phyloP scores from a whole-genome alignment of 371 early-diverging fungal species.

The Mucor mucedo region DNA sequence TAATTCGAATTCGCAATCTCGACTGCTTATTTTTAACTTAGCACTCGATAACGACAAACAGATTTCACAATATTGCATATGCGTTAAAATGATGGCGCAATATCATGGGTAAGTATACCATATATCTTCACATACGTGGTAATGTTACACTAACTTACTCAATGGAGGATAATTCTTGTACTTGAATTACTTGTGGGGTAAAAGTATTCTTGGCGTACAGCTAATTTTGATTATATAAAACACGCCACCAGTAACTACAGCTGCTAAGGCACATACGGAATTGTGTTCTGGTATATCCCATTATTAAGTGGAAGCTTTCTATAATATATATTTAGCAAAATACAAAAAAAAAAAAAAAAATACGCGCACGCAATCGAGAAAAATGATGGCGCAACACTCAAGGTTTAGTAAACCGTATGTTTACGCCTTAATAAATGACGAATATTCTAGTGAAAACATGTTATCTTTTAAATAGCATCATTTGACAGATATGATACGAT shows the following conservation, averaged over 20 bases:
- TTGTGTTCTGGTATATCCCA: no score
- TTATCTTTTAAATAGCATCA: neutral
- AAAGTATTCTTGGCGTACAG: no score
- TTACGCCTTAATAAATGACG: no score
- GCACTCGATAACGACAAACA: neutral
- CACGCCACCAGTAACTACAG: no score
- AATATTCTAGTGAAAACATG: no score
- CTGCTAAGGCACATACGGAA: no score
- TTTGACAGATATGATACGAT: constrained; percentile 9
- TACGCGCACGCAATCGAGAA: constrained; percentile 3
- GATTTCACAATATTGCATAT: neutral
- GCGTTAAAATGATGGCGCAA: neutral
- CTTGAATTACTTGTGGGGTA: no score
- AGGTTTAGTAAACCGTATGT: neutral
- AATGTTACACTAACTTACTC: no score
- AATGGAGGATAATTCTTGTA: no score
- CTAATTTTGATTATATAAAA: no score
- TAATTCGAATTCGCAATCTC: neutral
- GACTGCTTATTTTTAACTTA: neutral
- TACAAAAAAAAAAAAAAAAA: neutral
- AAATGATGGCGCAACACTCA: constrained; percentile 12
- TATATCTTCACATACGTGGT: neutral
- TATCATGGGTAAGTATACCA: neutral
- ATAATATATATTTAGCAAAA: no score
- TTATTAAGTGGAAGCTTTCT: no score